Evolutionary conservation across 352 stramenopile genomes (phyloP).

Genomic region (Pythium dissotocum): DNA sequence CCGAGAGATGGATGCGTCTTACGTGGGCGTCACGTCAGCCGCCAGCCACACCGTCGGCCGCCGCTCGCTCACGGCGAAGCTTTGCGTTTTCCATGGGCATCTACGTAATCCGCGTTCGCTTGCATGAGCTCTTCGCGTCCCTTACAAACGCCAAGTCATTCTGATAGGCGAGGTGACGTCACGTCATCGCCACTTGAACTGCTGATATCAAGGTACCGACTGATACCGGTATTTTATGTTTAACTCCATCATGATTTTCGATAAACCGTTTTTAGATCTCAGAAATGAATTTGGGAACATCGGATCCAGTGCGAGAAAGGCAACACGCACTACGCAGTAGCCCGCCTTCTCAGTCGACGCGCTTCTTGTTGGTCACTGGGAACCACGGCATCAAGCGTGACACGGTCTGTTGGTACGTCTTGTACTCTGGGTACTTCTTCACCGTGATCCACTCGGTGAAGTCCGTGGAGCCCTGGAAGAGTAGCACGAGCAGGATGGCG

Average conservation of each 20-base stretch:
- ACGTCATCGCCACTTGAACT: neutral
- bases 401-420: constrained; percentile 78
- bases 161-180: neutral
- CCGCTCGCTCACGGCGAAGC: neutral
- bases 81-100: neutral
- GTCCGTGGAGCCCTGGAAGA: constrained; percentile 90
- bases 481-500: constrained; percentile 71
- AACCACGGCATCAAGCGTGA: constrained; percentile 68
- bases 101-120: neutral
- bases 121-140: neutral
- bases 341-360: constrained; percentile 10
- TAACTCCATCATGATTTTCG: too few relatives aligned
- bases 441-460: constrained; percentile 91
- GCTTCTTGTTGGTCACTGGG: constrained; percentile 24
- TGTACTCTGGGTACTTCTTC: constrained; percentile 90
- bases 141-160: neutral
- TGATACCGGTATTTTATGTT: neutral
- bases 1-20: neutral
- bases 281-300: neutral
- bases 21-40: neutral
- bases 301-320: too few relatives aligned
- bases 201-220: neutral
- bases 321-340: neutral
- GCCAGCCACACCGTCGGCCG: neutral
- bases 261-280: neutral